Evolutionary conservation across 2,329 filamentous ascomycete species (phyloP), one percentile per base, ranked within the genome.

Genomic region (Trichophyton schoenleinii): DNA sequence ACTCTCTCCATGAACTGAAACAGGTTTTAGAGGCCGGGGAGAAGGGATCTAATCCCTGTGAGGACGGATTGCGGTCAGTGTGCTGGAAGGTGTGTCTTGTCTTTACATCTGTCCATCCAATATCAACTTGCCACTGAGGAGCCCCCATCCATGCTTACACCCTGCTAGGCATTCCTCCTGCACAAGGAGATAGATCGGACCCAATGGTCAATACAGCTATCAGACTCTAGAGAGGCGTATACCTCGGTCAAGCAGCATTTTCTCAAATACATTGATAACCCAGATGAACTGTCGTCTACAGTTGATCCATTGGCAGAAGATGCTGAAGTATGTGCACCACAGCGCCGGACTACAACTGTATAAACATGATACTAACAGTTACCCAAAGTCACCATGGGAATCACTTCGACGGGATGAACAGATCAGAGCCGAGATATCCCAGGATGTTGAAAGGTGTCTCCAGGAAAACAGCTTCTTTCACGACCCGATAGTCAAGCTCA

Each of bases 401-500:
- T 86, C 86, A n/a, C 79, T 94, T 38, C 87, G 90, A 53, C 83
- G 87, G 67, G 92, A 99, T 73, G 90, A 96, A 76, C 78, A 84
- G 55, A 82, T 95, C 38, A 84, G 92, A 64, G 84, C 86, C 58
- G 94, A 99, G 73, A 97, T 99, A 61, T 83, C 87, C 61, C 94
- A 97, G 75, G 94, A 99, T 76, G 91, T 99, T 18, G 88, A 94
- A 67, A 83, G 94, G 65, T 89, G 86, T 70, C 83, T 97, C 73
- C 94, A 92, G 4, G 94, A 96, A 68, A 91, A 94, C 68, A 83
- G 84, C 55, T 95, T 92, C 71, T 99, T 97, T 69, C 90, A 91
- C 62, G 83, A 91, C 67, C 83, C 86, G 11, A 77, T 80, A 13
- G 89, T 88, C 0, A 94, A 97, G 72, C 81, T 80, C 48, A 88